Percentiles rank a stretch among this genome's conserved stretches.
Conservation (phyloP, 495 filamentous ascomycete species). For the Penicillium antarcticum region DNA sequence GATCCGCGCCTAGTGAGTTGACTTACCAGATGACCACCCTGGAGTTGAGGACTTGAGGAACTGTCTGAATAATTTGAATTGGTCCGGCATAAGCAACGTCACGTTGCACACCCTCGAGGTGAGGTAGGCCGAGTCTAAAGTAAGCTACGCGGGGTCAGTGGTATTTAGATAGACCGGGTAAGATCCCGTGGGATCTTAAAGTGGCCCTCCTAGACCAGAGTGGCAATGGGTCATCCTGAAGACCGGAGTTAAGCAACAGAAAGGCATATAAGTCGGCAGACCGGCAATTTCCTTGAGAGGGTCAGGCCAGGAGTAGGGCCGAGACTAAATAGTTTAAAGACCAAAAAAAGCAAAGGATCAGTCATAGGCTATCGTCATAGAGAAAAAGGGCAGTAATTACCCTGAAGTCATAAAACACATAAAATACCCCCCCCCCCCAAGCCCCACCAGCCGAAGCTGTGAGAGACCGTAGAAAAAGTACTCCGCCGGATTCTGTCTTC, state of each 20-base stretch:
- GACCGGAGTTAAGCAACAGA: not conserved
- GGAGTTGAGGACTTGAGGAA: not conserved
- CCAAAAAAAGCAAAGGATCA: not conserved
- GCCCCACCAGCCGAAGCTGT: constrained; percentile 27
- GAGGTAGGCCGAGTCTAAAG: not conserved
- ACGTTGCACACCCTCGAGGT: not conserved
- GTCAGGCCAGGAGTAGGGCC: not conserved
- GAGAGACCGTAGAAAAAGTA: constrained; percentile 35
- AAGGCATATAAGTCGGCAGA: not conserved
- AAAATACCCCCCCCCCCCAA: constrained; percentile 15
- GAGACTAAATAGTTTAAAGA: not conserved
- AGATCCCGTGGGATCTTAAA: not conserved
- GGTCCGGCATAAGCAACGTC: not conserved
- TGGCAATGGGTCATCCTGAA: not conserved
- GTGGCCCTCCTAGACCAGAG: not conserved
- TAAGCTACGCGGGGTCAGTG: constrained; percentile 5
- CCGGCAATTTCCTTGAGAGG: not conserved
- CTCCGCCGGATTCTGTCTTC: constrained; percentile 38
- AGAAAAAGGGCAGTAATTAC: constrained; percentile 6
- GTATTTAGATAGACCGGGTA: not conserved
- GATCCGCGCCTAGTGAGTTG: not conserved
- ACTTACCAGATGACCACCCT: constrained; percentile 6
- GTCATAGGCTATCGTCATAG: constrained; percentile 1
- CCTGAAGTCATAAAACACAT: constrained; percentile 22
- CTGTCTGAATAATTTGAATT: not conserved